These are phyloP conservation scores for Fagus crenata DNA, from an alignment of 306 rosid species.

Conservation along the genomic window DNA sequence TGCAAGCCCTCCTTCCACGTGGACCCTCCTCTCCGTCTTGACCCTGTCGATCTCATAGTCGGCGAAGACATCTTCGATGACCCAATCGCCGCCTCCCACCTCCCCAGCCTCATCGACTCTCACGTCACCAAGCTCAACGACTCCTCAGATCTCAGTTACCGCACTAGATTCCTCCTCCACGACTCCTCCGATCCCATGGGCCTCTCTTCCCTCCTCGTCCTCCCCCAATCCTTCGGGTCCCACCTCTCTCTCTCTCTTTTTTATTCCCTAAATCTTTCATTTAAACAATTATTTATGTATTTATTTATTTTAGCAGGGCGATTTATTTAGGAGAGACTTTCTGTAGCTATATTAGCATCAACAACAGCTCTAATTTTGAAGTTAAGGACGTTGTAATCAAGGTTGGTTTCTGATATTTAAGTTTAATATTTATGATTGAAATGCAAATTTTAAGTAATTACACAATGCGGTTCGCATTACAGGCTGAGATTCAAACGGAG, in stretches of 20 bases:
- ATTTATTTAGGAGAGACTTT: constrained; percentile 94
- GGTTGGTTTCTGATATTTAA: constrained; percentile 32
- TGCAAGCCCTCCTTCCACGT: constrained; percentile 85
- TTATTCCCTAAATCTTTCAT: too few relatives aligned
- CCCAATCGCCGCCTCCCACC: constrained; percentile 49
- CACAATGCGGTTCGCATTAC: constrained; percentile 16
- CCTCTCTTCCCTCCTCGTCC: constrained; percentile 95
- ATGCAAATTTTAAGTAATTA: neutral
- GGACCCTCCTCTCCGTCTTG: constrained; percentile 82
- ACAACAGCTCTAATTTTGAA: constrained; percentile 88
- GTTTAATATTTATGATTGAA: too few relatives aligned
- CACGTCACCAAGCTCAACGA: constrained; percentile 24
- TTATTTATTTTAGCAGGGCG: constrained; percentile 51
- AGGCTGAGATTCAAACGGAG: constrained; percentile 99
- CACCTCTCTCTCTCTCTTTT: neutral
- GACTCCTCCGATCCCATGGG: constrained; percentile 77
- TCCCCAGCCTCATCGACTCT: constrained; percentile 40
- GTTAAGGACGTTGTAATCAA: constrained; percentile 77
- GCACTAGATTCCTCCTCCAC: constrained; percentile 70
- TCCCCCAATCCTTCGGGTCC: constrained; percentile 93
- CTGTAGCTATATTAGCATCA: constrained; percentile 91
- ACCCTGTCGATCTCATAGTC: constrained; percentile 75
- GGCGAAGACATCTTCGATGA: constrained; percentile 88
- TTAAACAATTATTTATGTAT: too few relatives aligned
- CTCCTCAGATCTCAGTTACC: constrained; percentile 65